Evolutionary conservation across 306 rosid species (phyloP), one percentile per base, ranked within the genome.

Genomic region (Citrullus colocynthis): DNA sequence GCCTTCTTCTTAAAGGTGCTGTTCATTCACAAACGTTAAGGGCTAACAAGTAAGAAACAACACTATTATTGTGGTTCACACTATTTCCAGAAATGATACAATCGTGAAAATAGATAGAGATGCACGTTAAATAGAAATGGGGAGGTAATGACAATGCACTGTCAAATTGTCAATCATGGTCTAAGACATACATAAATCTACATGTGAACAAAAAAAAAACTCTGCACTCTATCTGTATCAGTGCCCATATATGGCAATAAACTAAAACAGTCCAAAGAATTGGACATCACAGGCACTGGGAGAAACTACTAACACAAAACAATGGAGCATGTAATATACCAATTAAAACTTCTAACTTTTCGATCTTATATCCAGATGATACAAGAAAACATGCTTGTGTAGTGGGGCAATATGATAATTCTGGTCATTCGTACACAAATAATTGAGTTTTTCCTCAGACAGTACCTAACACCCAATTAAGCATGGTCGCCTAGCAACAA

Each of bases 1-100:
- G 84, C 88, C 79, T 85, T 85, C 86, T 85, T 85, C 45, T 82
- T 82, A 61, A 82, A 85, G 57, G 88, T 85, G 64, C 88, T 82
- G 37, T 16, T 67, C 28, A 56, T 59, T 76, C 56, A 77, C 9
- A 44, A 9, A 9, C 54, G 28, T 20, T 36, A 34, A 6, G 0
- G 17, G 45, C 9, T 10, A 21, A 10, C 2, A 13, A 75, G 54
- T 34, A 39, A 6, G 12, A 76, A 20, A 36, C 52, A 39, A 39
- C 11, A 4, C 54, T 18, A 34, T 24, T n/a, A 30, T 1, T 20
- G 1, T 1, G 14, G 2, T 16, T 39, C 6, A 18, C 24, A 45
- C 45, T 4, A 80, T 5, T 18, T 65, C 14, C 15, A 65, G 24
- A 36, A 16, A 37, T 3, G 0, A 66, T 17, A 15, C 52, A 66